Conservation (phyloP, 768 basidiomycete species). For the Lepiota brunneoincarnata region DNA sequence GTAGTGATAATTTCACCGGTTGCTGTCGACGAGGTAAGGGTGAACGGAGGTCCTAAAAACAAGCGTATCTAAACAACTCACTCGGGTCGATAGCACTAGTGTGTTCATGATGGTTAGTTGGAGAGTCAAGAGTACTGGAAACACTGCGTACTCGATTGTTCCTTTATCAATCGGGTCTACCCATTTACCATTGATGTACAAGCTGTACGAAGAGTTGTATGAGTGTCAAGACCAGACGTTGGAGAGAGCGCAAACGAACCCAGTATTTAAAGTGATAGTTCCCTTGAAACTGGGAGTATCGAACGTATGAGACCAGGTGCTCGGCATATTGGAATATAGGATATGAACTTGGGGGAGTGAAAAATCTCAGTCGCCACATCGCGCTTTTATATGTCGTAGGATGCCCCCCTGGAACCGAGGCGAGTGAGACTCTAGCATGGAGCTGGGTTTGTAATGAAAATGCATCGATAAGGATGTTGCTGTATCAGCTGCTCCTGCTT, state of each 20-base stretch:
- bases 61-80: slow-evolving; percentile 11
- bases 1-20: slow-evolving; percentile 52
- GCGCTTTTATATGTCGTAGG: too few species aligned
- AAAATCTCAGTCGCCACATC: too few species aligned
- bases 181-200: slow-evolving; percentile 22
- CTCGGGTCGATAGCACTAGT: slow-evolving; percentile 52
- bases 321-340: slow-evolving; percentile 34
- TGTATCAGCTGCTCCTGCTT: too few species aligned
- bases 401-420: too few species aligned
- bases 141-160: slow-evolving; percentile 18
- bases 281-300: slow-evolving; percentile 56
- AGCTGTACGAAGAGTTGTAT: slow-evolving; percentile 19
- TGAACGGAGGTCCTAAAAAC: too few species aligned
- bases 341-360: too few species aligned
- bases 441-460: too few species aligned
- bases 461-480: too few species aligned
- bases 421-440: too few species aligned
- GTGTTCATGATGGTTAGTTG: not conserved
- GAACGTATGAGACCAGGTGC: slow-evolving; percentile 47
- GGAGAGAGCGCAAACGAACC: too few species aligned
- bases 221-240: too few species aligned
- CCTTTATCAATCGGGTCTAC: slow-evolving; percentile 17
- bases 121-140: not conserved
- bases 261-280: slow-evolving; percentile 55
- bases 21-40: slow-evolving; percentile 25